phyloP scores from a whole-genome alignment of 1,284 basidiomycete genomes.

The Moniliophthora roreri region DNA sequence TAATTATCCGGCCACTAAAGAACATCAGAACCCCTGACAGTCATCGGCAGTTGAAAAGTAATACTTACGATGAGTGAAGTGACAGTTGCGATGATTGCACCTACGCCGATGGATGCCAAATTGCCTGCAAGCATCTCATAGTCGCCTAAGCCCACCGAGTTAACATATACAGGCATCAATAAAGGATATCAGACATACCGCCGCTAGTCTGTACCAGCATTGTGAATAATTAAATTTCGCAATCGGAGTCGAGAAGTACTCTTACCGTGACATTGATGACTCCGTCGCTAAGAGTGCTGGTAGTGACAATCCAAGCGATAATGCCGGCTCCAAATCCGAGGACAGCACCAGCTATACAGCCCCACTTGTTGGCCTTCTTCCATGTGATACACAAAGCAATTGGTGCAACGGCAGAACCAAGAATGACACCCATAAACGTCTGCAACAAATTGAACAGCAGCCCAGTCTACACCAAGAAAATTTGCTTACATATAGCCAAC shows the following conservation, averaged over 20 bases:
- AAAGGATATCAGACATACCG: constrained; percentile 29
- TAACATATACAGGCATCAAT: constrained; percentile 4
- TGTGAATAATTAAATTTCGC: not conserved
- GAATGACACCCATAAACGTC: constrained; percentile 83
- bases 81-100: constrained; percentile 71
- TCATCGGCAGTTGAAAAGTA: not conserved
- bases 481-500: constrained; percentile 76
- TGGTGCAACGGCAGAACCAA: constrained; percentile 85
- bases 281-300: constrained; percentile 66
- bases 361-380: constrained; percentile 81
- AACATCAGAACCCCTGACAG: not conserved
- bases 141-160: constrained; percentile 53
- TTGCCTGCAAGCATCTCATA: constrained; percentile 88
- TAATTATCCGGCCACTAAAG: constrained; percentile 76
- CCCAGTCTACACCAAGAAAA: not conserved
- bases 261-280: constrained; percentile 72
- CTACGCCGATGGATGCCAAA: constrained; percentile 81
- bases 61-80: constrained; percentile 59
- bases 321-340: constrained; percentile 73
- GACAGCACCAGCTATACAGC: constrained; percentile 73
- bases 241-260: not conserved
- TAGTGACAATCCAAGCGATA: constrained; percentile 84
- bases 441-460: constrained; percentile 22
- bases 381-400: constrained; percentile 84
- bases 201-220: constrained; percentile 43